Evolutionary conservation across 2,329 filamentous ascomycete species (phyloP), one percentile per base, ranked within the genome.

Genomic region (Fusarium virguliforme): DNA sequence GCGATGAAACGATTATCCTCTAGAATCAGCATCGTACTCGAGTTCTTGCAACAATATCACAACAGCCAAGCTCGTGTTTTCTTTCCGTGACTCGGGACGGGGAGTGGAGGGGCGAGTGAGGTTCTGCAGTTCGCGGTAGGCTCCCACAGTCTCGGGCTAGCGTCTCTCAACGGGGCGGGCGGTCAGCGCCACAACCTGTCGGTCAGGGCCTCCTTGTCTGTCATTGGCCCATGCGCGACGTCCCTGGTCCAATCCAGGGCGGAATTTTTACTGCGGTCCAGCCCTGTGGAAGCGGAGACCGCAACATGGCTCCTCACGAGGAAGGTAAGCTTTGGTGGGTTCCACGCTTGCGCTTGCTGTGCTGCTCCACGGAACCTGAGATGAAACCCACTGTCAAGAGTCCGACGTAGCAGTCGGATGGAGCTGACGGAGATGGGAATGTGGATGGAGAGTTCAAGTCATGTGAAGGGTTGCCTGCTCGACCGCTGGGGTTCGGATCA

Each of bases 231-330:
- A 3, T n/a, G 24, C 28, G 6, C 9, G 4, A 40, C 3, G 8
- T 5, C 22, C 38, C 50, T 32, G 24, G 35, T 28, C 54, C 54
- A 63, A 58, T 53, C 62, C 46, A 70, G 63, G 61, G 57, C 69
- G 51, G 59, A 53, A 30, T 58, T 72, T 67, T 70, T 56, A 35
- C 55, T 64, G 59, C 48, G 66, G 56, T 50, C 68, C 66, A 72
- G 70, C 70, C 70, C 66, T 72, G 69, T 53, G 65, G 43, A 43
- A 65, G 65, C 68, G 68, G 69, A 70, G 34, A 53, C 43, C 26
- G 48, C 37, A 38, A 38, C 26, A 32, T 26, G 40, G 48, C 46
- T 43, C 28, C 37, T 43, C 37, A 43, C 37, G 26, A 50, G 43
- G 43, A 50, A 50, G 43, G 43, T 55, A 41, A 43, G 32, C 40